Conservation (phyloP, 768 basidiomycete species). For the Cyathus striatus region DNA sequence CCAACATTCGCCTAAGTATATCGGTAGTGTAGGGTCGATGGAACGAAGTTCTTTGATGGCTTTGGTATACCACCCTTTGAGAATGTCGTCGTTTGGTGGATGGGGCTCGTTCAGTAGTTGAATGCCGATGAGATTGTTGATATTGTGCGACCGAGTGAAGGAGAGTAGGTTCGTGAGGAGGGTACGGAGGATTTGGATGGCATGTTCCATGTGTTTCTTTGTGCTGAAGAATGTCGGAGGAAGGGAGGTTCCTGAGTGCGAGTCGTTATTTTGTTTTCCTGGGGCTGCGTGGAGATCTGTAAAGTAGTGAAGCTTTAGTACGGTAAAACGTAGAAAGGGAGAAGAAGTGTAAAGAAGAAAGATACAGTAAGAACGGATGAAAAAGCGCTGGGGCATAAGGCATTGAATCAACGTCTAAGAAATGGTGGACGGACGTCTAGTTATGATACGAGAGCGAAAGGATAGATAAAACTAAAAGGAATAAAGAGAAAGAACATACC, state of each 20-base stretch:
- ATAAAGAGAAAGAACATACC: slow-evolving; percentile 31
- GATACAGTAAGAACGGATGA: too few relatives aligned
- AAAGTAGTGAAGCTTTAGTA: neutral
- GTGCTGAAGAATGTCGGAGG: slow-evolving; percentile 45
- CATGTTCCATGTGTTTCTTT: slow-evolving; percentile 37
- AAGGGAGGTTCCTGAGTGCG: slow-evolving; percentile 61
- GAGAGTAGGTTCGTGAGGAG: slow-evolving; percentile 32
- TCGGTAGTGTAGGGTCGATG: slow-evolving; percentile 51
- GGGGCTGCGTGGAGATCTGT: slow-evolving; percentile 71
- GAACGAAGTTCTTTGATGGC: slow-evolving; percentile 49
- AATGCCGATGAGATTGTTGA: slow-evolving; percentile 52
- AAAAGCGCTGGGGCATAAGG: too few relatives aligned
- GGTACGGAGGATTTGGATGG: slow-evolving; percentile 40
- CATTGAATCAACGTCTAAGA: too few relatives aligned
- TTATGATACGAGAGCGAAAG: too few relatives aligned
- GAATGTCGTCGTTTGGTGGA: slow-evolving; percentile 39
- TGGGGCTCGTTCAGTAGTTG: slow-evolving; percentile 58
- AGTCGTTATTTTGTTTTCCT: slow-evolving; percentile 68
- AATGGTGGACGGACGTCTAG: too few relatives aligned
- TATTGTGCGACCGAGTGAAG: too few relatives aligned
- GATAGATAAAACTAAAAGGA: too few relatives aligned
- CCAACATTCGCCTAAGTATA: slow-evolving; percentile 80
- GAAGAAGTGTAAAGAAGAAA: too few relatives aligned
- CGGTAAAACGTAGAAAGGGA: neutral
- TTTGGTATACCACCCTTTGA: slow-evolving; percentile 60